phyloP scores from a whole-genome alignment of 2,329 filamentous ascomycete species.

The Hypoxylon sp. region DNA sequence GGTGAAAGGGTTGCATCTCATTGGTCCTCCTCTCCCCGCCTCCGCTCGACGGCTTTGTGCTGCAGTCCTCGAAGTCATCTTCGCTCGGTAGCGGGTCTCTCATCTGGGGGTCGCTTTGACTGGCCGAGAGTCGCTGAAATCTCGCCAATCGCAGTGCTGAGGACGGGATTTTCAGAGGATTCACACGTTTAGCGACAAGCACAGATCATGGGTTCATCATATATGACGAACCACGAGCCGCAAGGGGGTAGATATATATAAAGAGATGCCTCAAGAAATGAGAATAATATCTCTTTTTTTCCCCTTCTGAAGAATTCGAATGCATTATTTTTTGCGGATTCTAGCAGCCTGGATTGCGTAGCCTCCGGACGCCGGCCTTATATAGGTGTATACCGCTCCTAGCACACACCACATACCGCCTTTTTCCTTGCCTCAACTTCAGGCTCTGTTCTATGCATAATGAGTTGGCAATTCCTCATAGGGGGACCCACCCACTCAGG shows the following conservation, averaged over 20 bases:
- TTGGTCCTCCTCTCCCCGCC: conserved; percentile 39
- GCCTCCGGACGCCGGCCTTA: conserved; percentile 37
- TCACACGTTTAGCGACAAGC: conserved; percentile 43
- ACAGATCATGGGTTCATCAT: conserved; percentile 49
- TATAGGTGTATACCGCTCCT: conserved; percentile 39
- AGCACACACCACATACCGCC: conserved; percentile 46
- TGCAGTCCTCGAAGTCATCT: conserved; percentile 38
- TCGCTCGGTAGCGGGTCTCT: conserved; percentile 36
- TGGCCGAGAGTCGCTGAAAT: conserved; percentile 41
- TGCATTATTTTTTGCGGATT: conserved; percentile 29
- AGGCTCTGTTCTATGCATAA: conserved; percentile 47
- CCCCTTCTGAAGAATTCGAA: conserved; percentile 15
- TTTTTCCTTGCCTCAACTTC: conserved; percentile 45
- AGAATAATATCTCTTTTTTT: background rate
- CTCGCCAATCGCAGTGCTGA: conserved; percentile 46
- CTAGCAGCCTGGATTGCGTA: conserved; percentile 24
- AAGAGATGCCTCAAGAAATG: conserved; percentile 18
- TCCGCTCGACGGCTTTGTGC: conserved; percentile 40
- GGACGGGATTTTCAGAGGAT: conserved; percentile 35
- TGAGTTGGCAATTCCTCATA: conserved; percentile 49
- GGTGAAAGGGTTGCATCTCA: conserved; percentile 31
- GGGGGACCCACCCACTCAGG: conserved; percentile 44
- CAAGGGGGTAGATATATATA: conserved; percentile 36
- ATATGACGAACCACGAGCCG: conserved; percentile 43
- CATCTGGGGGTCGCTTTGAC: conserved; percentile 42